phyloP scores from a whole-genome alignment of 1,284 basidiomycete species.

The Leccinum pachyderme region DNA sequence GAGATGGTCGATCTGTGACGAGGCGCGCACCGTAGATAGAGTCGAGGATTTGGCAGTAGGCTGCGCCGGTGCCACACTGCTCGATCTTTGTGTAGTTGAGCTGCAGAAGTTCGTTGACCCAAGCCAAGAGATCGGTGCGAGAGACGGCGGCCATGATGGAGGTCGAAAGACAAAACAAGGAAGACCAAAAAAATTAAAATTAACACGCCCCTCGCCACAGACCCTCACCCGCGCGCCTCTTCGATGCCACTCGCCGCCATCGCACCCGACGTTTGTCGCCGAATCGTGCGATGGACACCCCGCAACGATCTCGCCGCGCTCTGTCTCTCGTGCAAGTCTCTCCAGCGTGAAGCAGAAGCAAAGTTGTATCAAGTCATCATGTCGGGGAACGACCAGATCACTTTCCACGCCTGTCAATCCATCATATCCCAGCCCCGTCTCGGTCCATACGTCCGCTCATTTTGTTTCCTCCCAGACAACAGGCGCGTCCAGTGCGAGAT shows the following conservation, averaged over 20 bases:
- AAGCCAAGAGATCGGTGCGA: slow-evolving; percentile 85
- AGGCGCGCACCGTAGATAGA: slow-evolving; percentile 78
- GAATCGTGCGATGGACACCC: slow-evolving; percentile 30
- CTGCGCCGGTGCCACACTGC: slow-evolving; percentile 89
- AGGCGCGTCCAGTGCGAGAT: slow-evolving; percentile 23
- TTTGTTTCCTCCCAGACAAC: slow-evolving; percentile 23
- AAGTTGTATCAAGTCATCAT: slow-evolving; percentile 30
- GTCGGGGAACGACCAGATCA: slow-evolving; percentile 21
- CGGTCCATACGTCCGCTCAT: slow-evolving; percentile 26
- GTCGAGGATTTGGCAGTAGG: slow-evolving; percentile 92
- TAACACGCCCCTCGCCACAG: background rate
- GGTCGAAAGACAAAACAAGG: slow-evolving; percentile 2
- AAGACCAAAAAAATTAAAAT: background rate
- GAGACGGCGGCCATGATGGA: slow-evolving; percentile 40
- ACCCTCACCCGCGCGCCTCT: background rate
- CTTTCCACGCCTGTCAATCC: slow-evolving; percentile 30
- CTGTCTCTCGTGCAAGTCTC: slow-evolving; percentile 27
- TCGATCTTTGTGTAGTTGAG: slow-evolving; percentile 93
- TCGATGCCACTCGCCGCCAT: slow-evolving; percentile 20
- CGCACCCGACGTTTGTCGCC: slow-evolving; percentile 23
- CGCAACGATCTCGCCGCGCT: slow-evolving; percentile 26
- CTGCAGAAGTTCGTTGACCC: slow-evolving; percentile 93
- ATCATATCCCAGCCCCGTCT: slow-evolving; percentile 27
- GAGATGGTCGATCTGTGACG: slow-evolving; percentile 17
- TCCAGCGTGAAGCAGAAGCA: slow-evolving; percentile 31